Conservation (phyloP, 106 monocot genomes). For the Xerophyta viscosa region DNA sequence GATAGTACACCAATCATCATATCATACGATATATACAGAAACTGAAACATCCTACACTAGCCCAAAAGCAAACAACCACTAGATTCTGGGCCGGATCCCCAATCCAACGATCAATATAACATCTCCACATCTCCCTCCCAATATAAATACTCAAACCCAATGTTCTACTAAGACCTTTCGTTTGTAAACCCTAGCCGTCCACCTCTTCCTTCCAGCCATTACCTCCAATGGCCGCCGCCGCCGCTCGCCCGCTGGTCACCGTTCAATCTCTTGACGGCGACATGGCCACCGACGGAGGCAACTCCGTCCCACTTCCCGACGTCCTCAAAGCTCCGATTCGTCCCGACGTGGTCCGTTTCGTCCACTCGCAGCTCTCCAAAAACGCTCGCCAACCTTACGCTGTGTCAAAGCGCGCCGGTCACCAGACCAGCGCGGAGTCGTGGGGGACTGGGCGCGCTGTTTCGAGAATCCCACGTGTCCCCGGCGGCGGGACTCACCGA, state of each 20-base stretch:
- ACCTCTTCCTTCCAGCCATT: no score
- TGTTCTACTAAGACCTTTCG: no score
- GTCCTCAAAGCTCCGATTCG: conserved; percentile 54
- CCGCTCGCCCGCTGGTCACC: conserved; percentile 41
- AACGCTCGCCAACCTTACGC: conserved; percentile 66
- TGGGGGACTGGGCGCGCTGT: conserved; percentile 88
- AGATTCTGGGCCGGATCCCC: no score
- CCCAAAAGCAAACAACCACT: no score
- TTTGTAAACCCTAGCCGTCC: no score
- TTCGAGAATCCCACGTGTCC: conserved; percentile 78
- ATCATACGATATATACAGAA: no score
- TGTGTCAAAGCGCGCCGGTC: conserved; percentile 61
- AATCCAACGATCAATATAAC: no score
- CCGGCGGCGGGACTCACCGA: conserved; percentile 80
- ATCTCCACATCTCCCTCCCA: no score
- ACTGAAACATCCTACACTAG: no score
- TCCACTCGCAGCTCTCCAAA: conserved; percentile 38
- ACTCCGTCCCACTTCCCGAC: conserved; percentile 46
- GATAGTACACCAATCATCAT: no score
- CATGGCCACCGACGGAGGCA: conserved; percentile 25
- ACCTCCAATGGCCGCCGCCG: conserved; percentile 14
- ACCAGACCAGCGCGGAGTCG: conserved; percentile 80
- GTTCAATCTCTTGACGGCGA: conserved; percentile 38
- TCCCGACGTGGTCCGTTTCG: conserved; percentile 51
- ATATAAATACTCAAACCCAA: no score